These are phyloP conservation scores for Berkeleyomyces basicola DNA, from an alignment of 2,329 filamentous ascomycete genomes.

Conservation along the genomic window DNA sequence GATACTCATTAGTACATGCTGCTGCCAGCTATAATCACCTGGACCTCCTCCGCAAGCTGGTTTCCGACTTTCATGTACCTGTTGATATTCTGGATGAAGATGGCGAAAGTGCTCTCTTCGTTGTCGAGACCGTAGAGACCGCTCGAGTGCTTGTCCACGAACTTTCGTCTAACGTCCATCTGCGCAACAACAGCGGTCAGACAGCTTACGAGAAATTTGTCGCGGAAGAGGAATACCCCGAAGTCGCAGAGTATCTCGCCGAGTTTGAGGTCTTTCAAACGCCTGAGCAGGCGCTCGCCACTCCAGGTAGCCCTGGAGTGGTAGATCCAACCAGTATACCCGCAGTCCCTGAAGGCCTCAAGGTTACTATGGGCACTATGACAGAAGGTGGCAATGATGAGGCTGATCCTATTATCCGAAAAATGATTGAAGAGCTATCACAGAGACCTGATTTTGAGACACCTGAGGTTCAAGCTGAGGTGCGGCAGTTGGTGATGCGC, in stretches of 20 bases:
- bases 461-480: conserved; percentile 59
- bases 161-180: conserved; percentile 49
- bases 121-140: conserved; percentile 65
- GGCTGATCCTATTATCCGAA: conserved; percentile 66
- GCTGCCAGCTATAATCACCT: conserved; percentile 84
- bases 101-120: conserved; percentile 84
- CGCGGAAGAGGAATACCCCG: conserved; percentile 60
- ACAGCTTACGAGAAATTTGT: conserved; percentile 70
- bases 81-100: conserved; percentile 80
- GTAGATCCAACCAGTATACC: conserved; percentile 15
- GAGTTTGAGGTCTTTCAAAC: conserved; percentile 19
- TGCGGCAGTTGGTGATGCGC: conserved; percentile 66
- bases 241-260: conserved; percentile 55
- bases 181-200: conserved; percentile 56
- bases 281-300: conserved; percentile 14
- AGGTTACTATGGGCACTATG: conserved; percentile 63
- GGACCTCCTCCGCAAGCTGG: conserved; percentile 57
- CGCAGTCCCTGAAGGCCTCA: conserved; percentile 49
- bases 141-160: conserved; percentile 72
- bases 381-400: conserved; percentile 35
- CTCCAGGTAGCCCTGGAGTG: not conserved
- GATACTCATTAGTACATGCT: conserved; percentile 88
- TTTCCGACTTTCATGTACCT: conserved; percentile 60
- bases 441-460: conserved; percentile 68
- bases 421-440: conserved; percentile 78